Conservation (phyloP, 352 stramenopile genomes). For the Pythium volutum region DNA sequence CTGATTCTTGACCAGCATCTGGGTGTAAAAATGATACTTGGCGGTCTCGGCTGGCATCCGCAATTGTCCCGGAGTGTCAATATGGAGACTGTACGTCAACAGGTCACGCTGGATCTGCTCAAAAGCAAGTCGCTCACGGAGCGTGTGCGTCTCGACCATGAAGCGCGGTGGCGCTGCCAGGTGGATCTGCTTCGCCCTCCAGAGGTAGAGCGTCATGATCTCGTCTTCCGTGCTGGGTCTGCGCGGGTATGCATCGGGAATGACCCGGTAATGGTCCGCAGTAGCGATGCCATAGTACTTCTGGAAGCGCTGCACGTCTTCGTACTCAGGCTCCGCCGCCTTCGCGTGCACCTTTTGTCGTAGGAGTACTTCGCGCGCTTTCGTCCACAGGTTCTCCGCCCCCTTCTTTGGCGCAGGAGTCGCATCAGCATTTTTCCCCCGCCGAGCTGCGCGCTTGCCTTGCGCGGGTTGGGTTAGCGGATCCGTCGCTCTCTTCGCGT, state of each 20-base stretch:
- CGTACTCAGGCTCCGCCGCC: neutral
- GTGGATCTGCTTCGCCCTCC: neutral
- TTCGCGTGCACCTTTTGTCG: neutral
- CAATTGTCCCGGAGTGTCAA: neutral
- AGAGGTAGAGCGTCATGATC: conserved; percentile 2
- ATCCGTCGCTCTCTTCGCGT: too few species aligned
- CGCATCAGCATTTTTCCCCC: neutral
- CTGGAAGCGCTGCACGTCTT: neutral
- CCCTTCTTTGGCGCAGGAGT: neutral
- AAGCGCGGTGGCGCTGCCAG: conserved; percentile 4
- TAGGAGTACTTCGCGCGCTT: neutral
- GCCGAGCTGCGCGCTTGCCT: neutral
- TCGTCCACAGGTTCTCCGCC: neutral
- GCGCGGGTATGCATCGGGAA: neutral
- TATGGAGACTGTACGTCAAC: conserved; percentile 5
- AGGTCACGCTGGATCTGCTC: conserved; percentile 4
- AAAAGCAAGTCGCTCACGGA: neutral
- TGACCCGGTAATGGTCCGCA: neutral
- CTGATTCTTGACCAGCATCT: conserved; percentile 8
- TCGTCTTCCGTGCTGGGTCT: neutral
- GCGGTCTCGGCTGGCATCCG: conserved; percentile 1
- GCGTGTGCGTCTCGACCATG: conserved; percentile 12
- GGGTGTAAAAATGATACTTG: conserved; percentile 12
- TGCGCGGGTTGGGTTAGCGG: neutral
- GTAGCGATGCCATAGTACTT: conserved; percentile 3